Evolutionary conservation across 2,329 filamentous ascomycete genomes (phyloP).

Genomic region (Septoria petroselini): DNA sequence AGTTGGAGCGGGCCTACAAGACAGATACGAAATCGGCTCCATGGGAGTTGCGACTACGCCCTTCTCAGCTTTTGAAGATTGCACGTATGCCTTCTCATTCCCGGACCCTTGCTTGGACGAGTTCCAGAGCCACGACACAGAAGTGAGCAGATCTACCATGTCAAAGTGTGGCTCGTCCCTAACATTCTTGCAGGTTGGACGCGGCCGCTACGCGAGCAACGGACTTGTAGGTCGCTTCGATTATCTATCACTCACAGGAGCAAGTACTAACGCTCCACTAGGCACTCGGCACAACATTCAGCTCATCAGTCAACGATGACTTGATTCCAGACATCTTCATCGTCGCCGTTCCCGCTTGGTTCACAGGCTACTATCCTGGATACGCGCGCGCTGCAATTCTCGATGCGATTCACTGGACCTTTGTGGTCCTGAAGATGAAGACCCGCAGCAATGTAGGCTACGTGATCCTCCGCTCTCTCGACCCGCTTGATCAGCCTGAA

Average conservation of each 20-base stretch:
- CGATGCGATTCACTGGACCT: constrained; percentile 46
- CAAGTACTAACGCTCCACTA: not conserved
- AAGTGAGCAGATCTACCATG: constrained; percentile 7
- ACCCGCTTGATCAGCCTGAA: constrained; percentile 61
- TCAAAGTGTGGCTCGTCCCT: not conserved
- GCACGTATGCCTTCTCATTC: constrained; percentile 34
- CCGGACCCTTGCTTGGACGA: constrained; percentile 43
- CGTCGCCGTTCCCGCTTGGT: constrained; percentile 54
- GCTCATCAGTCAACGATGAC: constrained; percentile 12
- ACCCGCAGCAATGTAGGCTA: constrained; percentile 60
- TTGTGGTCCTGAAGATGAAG: constrained; percentile 59
- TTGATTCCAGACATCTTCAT: constrained; percentile 50
- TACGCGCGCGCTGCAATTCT: constrained; percentile 44
- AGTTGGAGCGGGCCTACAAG: constrained; percentile 62
- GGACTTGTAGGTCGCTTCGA: constrained; percentile 48
- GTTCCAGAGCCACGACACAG: constrained; percentile 34
- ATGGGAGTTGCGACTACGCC: constrained; percentile 30
- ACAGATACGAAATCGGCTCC: constrained; percentile 56
- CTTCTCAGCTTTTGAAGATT: constrained; percentile 8
- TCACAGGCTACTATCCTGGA: constrained; percentile 56
- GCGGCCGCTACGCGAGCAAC: constrained; percentile 48
- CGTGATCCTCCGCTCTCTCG: constrained; percentile 57
- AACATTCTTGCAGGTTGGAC: constrained; percentile 17
- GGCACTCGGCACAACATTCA: constrained; percentile 14
- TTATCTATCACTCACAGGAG: no score